phyloP scores from a whole-genome alignment of 257 asterid species.

The Solanum neorickii region DNA sequence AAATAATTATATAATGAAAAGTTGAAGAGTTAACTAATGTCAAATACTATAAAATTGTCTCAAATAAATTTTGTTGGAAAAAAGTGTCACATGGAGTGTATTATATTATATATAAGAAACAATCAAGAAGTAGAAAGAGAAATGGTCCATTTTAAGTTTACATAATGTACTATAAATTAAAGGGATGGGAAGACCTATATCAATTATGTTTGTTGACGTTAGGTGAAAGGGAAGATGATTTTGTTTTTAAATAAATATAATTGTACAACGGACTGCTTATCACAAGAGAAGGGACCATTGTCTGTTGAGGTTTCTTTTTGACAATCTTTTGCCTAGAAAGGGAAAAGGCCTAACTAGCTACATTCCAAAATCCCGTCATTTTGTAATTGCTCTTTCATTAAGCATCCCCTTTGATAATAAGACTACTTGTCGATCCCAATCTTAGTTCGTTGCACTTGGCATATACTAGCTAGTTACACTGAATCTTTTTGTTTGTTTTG shows the following conservation, averaged over 20 bases:
- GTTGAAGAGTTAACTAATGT: too few relatives aligned
- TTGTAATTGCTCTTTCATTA: neutral
- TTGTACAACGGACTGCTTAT: neutral
- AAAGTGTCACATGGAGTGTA: too few relatives aligned
- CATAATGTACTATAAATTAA: too few relatives aligned
- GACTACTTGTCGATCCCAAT: neutral
- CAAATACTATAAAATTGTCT: too few relatives aligned
- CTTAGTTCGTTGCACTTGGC: neutral
- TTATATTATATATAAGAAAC: too few relatives aligned
- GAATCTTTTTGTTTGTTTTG: neutral
- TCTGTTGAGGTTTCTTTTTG: neutral
- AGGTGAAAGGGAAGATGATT: neutral
- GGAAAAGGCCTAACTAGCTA: neutral
- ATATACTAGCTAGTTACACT: neutral
- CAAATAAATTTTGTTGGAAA: neutral
- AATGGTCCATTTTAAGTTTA: neutral
- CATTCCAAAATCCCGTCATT: neutral
- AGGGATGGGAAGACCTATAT: too few relatives aligned
- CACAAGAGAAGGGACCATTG: neutral
- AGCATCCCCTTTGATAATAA: neutral
- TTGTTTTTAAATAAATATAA: too few relatives aligned
- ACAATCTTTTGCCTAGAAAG: neutral
- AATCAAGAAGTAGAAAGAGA: neutral
- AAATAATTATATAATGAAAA: too few relatives aligned
- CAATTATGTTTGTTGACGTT: too few relatives aligned